These are phyloP conservation scores for Hyphodiscus hymeniophilus DNA, from an alignment of 495 filamentous ascomycete genomes.

Conservation along the genomic window DNA sequence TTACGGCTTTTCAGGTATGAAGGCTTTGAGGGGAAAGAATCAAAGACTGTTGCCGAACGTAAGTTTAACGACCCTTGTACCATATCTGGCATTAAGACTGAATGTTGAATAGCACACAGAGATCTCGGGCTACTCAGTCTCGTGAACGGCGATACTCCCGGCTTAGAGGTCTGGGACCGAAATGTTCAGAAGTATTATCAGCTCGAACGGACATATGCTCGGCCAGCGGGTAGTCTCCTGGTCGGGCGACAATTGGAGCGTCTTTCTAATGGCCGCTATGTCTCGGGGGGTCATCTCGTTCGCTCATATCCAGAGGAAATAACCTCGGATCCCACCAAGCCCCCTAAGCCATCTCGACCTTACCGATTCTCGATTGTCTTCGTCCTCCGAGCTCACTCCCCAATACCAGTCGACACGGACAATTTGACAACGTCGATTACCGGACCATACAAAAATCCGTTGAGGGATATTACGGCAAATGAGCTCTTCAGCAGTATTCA, in stretches of 20 bases:
- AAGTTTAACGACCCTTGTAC: background rate
- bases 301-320: slow-evolving; percentile 14
- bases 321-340: too few relatives aligned
- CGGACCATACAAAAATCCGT: slow-evolving; percentile 1
- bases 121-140: slow-evolving; percentile 15
- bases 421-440: slow-evolving; percentile 10
- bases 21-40: slow-evolving; percentile 7
- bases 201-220: slow-evolving; percentile 2
- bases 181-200: slow-evolving; percentile 3
- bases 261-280: slow-evolving; percentile 1
- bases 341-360: background rate
- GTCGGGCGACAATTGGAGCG: slow-evolving; percentile 1
- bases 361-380: slow-evolving; percentile 16
- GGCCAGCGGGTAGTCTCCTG: slow-evolving; percentile 7
- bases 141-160: slow-evolving; percentile 14
- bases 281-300: slow-evolving; percentile 9
- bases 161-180: slow-evolving; percentile 12
- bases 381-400: slow-evolving; percentile 12
- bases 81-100: slow-evolving; percentile 2
- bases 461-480: slow-evolving; percentile 4
- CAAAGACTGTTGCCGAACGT: slow-evolving; percentile 16
- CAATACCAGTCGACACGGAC: slow-evolving; percentile 10
- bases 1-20: slow-evolving; percentile 14
- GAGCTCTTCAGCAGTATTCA: slow-evolving; percentile 7
- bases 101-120: slow-evolving; percentile 7